Evolutionary conservation across 371 early-diverging fungal species (phyloP), one percentile per base, ranked within the genome.

Genomic region (Mycotypha africana): DNA sequence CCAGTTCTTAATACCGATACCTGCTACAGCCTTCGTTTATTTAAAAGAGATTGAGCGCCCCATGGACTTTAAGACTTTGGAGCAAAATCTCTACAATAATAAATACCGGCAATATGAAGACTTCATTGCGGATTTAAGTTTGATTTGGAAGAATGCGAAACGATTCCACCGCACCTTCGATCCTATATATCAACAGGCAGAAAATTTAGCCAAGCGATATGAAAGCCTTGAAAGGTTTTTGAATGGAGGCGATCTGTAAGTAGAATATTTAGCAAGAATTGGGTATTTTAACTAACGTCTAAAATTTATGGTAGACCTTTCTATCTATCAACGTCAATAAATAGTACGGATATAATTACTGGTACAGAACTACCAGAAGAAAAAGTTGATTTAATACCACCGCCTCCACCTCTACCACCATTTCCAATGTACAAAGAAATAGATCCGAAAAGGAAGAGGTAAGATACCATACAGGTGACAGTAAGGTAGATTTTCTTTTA

Each of bases 121-220:
- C 28, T 71, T 71, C 38, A 54, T 49, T 23, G 33, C 40, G 26
- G 72, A 71, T 56, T 62, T 71, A 21, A 36, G 43, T 25, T 49
- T 65, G 38, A 67, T 71, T 45, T 71, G 72, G 72, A 47, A 45
- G 0, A 71, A 71, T 38, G 72, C 72, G 25, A 57, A 43, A 23
- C 35, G 20, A 1, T 71, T 71, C 45, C 67, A 71, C 43, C 51
- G 55, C 25, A 47, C 62, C 2, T 46, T 60, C 38, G 70, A 58
- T 24, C 23, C 45, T 6, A 63, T 70, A 25, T 65, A 60, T 40
- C 51, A 60, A 25, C 58, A 63, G 33, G 63, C 64, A 5, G 55
- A 47, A 6, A 42, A 50, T 16, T 42, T 65, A 16, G 31, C 49
- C 14, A 39, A 49, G 19, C 38, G 50, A 14, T 65, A 42, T 26